Base-by-base conservation (phyloP, 208 protist genomes). In the Leishmania tarentolae region DNA sequence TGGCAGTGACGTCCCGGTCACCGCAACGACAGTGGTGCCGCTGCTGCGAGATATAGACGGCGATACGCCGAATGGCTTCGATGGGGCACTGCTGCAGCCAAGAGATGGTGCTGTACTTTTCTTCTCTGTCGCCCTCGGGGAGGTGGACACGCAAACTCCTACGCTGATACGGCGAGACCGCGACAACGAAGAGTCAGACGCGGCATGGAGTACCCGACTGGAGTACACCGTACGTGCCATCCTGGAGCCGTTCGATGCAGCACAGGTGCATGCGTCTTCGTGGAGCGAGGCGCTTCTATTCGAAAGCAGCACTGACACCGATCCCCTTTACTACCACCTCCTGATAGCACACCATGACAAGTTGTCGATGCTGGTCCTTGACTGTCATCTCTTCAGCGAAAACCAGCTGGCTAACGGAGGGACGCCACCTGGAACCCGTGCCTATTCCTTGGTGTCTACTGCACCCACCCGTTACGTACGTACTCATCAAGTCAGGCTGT, bases 401-500 rank as follows among this genome's bases (percentile, higher is more conserved):
- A 24, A 44, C 44, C 17, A 50, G 21, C 66, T 35, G 66, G 40
- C 66, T 71, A 40, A 35, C 42, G 21, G 40, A 4, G 66, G 35
- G 59, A 40, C 72, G 37, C 56, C 9, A 56, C 50, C 8, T 24
- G 28, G 47, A 13, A 57, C n/a, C 61, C 70, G 82, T 8, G 82
- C 76, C 42, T 72, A 46, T 50, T 21, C 63, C 52, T 19, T 85
- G 40, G 77, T 78, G 6, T 44, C 50, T 40, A 66, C 73, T 8
- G 76, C 77, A 11, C 82, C 82, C 6, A 82, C 76, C 37, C 82
- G 82, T 28, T 85, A 85, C 78, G 52, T 85, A 56, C 82, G 82
- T 56, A 79, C 77, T 19, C 59, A 61, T 35, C 71, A 72, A 31
- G 40, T 79, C 47, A 50, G 53, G 56, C 78, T 85, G 71, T 70